Conservation (phyloP, 1,139 yeast genomes). For the Candida frijolesensis region DNA sequence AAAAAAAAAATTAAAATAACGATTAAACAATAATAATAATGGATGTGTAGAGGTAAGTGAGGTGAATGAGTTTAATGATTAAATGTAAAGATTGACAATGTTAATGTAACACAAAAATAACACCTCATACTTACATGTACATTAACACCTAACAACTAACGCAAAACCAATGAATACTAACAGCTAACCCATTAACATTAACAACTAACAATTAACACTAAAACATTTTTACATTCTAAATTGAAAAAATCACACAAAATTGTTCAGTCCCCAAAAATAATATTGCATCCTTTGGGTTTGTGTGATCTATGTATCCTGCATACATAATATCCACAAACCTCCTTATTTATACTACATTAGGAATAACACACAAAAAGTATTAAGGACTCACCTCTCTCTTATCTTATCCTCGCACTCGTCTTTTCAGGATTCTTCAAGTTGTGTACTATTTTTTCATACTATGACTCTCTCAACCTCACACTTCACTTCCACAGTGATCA, state of each 20-base stretch:
- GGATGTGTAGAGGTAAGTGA: background rate
- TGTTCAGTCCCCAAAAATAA: background rate
- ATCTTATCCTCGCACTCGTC: background rate
- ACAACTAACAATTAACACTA: background rate
- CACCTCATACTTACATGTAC: background rate
- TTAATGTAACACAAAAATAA: background rate
- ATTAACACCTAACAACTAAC: background rate
- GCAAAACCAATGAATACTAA: background rate
- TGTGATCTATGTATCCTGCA: too few relatives aligned
- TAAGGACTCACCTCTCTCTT: background rate
- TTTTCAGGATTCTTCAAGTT: background rate
- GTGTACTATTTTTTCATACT: background rate
- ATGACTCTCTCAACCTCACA: background rate
- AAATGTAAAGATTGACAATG: slow-evolving; percentile 8
- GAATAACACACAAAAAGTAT: background rate
- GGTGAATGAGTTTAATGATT: slow-evolving; percentile 3
- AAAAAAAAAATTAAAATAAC: background rate
- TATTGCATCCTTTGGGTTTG: too few relatives aligned
- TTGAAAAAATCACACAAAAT: background rate
- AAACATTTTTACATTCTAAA: background rate
- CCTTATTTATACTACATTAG: background rate
- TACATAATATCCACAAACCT: too few relatives aligned
- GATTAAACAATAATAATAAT: background rate
- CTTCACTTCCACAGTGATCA: background rate
- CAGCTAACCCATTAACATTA: background rate